A percentile compares a stretch with the other conserved stretches of the same genome.
These are phyloP conservation scores for Aspergillus pseudoviridinutans DNA, from an alignment of 2,329 filamentous ascomycete species.

Conservation along the genomic window DNA sequence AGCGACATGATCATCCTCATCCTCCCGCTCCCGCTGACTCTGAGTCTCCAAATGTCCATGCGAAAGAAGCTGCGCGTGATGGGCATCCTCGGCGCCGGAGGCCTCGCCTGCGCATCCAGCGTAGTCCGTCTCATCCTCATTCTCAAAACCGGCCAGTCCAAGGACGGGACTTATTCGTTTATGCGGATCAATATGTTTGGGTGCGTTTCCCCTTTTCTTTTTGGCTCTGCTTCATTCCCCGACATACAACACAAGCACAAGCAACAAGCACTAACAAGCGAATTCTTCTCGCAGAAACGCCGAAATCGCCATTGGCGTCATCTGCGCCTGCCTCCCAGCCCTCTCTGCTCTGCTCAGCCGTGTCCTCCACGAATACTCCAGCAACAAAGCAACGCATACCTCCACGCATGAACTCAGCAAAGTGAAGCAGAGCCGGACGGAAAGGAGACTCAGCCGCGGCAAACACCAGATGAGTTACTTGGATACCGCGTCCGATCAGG, in stretches of 20 bases:
- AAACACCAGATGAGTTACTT: slow-evolving; percentile 12
- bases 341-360: slow-evolving; percentile 32
- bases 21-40: slow-evolving; percentile 47
- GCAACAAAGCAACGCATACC: slow-evolving; percentile 15
- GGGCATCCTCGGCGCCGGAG: slow-evolving; percentile 48
- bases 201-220: slow-evolving; percentile 16
- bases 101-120: slow-evolving; percentile 25
- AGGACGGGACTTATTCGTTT: slow-evolving; percentile 23
- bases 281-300: slow-evolving; percentile 28
- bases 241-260: neutral
- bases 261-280: slow-evolving; percentile 25
- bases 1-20: slow-evolving; percentile 54
- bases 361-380: slow-evolving; percentile 30
- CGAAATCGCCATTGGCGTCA: slow-evolving; percentile 39
- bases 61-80: slow-evolving; percentile 47
- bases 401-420: slow-evolving; percentile 21
- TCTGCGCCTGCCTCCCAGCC: slow-evolving; percentile 40
- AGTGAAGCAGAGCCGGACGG: slow-evolving; percentile 9
- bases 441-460: slow-evolving; percentile 13
- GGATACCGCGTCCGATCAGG: slow-evolving; percentile 21
- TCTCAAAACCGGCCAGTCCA: slow-evolving; percentile 17
- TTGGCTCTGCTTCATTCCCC: neutral
- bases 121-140: slow-evolving; percentile 26
- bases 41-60: slow-evolving; percentile 42
- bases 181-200: slow-evolving; percentile 31